A percentile compares a stretch with the other conserved stretches of the same genome.
phyloP scores from a whole-genome alignment of 169 alveolate species.

The Eimeria zaria region DNA sequence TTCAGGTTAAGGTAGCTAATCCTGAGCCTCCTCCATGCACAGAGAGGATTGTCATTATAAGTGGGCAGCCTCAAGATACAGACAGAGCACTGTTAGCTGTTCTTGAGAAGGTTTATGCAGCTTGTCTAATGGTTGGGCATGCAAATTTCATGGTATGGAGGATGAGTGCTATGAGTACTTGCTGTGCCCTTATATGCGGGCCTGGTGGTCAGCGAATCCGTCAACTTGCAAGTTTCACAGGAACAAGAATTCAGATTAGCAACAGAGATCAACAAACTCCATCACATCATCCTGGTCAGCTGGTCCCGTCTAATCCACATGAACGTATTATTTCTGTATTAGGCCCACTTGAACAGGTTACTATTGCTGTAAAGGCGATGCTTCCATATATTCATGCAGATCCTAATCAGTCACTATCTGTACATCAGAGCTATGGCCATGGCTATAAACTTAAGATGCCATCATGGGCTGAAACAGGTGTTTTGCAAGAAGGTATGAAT shows the following conservation, averaged over 20 bases:
- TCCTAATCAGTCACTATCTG: slow-evolving; percentile 63
- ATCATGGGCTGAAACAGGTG: slow-evolving; percentile 66
- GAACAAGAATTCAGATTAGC: slow-evolving; percentile 70
- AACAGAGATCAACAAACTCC: slow-evolving; percentile 75
- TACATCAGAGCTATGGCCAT: slow-evolving; percentile 79
- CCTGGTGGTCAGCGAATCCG: slow-evolving; percentile 76
- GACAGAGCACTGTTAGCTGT: slow-evolving; percentile 76
- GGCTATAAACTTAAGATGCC: slow-evolving; percentile 74
- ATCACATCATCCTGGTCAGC: slow-evolving; percentile 52
- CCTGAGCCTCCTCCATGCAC: slow-evolving; percentile 74
- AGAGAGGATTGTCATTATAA: slow-evolving; percentile 56
- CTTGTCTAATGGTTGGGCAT: slow-evolving; percentile 79
- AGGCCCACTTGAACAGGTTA: slow-evolving; percentile 68
- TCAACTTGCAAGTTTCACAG: slow-evolving; percentile 62
- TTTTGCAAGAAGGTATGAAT: slow-evolving; percentile 78
- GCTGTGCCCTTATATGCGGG: slow-evolving; percentile 74
- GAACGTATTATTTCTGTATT: slow-evolving; percentile 56
- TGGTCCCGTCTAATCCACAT: slow-evolving; percentile 60
- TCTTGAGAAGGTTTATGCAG: slow-evolving; percentile 77
- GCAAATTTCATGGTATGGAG: slow-evolving; percentile 75
- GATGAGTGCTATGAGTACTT: slow-evolving; percentile 75
- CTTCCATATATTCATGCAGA: slow-evolving; percentile 82
- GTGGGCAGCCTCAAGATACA: slow-evolving; percentile 65
- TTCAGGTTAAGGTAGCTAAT: slow-evolving; percentile 50
- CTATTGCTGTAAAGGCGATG: slow-evolving; percentile 63